These are phyloP conservation scores for Tulasnella sp. DNA, from an alignment of 768 basidiomycete genomes.

Conservation along the genomic window DNA sequence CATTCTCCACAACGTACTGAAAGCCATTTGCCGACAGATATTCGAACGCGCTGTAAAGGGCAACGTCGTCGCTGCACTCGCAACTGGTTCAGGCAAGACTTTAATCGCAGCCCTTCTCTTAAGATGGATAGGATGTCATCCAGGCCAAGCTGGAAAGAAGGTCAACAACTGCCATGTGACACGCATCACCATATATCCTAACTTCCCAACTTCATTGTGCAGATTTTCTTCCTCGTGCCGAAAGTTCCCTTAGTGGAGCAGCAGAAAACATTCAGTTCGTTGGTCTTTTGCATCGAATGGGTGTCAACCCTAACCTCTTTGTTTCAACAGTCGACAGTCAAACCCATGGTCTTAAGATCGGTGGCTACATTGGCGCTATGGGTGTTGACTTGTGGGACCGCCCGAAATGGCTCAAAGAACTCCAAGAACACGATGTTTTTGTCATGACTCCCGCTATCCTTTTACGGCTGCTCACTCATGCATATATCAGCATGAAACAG, in stretches of 20 bases:
- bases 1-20: conserved; percentile 44
- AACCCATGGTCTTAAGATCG: conserved; percentile 51
- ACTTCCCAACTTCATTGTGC: background rate
- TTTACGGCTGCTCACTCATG: conserved; percentile 74
- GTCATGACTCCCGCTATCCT: conserved; percentile 86
- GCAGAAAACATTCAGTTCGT: conserved; percentile 57
- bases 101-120: conserved; percentile 57
- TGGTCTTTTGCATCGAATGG: background rate
- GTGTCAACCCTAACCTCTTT: background rate
- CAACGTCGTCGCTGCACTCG: conserved; percentile 53
- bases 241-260: conserved; percentile 81
- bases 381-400: conserved; percentile 18
- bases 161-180: conserved; percentile 23
- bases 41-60: conserved; percentile 43
- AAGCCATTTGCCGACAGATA: conserved; percentile 36
- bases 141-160: conserved; percentile 43
- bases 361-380: conserved; percentile 57
- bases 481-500: conserved; percentile 65
- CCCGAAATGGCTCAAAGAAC: conserved; percentile 36
- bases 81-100: conserved; percentile 48
- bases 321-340: conserved; percentile 23
- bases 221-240: conserved; percentile 70
- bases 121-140: conserved; percentile 58
- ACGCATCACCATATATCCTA: background rate
- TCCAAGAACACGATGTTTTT: conserved; percentile 60